Evolutionary conservation across 768 basidiomycete genomes (phyloP).

Genomic region (Collybiopsis luxurians): DNA sequence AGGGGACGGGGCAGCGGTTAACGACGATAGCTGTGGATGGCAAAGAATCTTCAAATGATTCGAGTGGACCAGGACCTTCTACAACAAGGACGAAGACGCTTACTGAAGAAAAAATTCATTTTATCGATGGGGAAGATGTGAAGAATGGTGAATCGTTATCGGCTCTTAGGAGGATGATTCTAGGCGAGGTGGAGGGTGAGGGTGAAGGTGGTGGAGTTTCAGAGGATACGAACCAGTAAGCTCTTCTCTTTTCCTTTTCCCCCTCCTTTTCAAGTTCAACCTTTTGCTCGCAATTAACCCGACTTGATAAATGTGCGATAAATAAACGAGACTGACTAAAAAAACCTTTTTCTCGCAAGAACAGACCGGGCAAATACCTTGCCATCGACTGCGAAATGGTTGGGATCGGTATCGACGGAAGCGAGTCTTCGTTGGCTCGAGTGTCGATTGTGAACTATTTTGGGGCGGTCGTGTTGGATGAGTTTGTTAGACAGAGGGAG

Average conservation of each 20-base stretch:
- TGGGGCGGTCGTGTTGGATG: slow-evolving; percentile 77
- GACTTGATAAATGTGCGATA: no score
- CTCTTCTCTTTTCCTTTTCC: slow-evolving; percentile 3
- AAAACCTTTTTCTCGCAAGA: neutral
- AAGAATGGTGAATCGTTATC: slow-evolving; percentile 50
- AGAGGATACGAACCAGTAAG: slow-evolving; percentile 44
- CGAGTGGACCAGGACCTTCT: neutral
- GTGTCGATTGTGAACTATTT: slow-evolving; percentile 89
- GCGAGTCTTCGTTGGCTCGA: slow-evolving; percentile 82
- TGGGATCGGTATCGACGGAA: slow-evolving; percentile 81
- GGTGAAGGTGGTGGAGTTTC: slow-evolving; percentile 29
- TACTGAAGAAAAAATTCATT: neutral
- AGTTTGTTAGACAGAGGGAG: slow-evolving; percentile 83
- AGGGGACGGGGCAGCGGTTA: neutral
- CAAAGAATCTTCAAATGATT: no score
- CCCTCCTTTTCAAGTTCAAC: neutral
- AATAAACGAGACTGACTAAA: no score
- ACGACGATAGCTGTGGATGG: no score
- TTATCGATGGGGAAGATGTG: slow-evolving; percentile 12
- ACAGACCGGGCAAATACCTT: slow-evolving; percentile 69
- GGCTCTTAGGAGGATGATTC: slow-evolving; percentile 49
- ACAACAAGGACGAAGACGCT: neutral
- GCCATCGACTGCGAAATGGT: slow-evolving; percentile 99
- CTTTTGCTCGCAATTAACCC: no score
- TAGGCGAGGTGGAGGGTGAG: no score